Evolutionary conservation across 1,284 basidiomycete genomes (phyloP).

Genomic region (Ceratobasidium sp.): DNA sequence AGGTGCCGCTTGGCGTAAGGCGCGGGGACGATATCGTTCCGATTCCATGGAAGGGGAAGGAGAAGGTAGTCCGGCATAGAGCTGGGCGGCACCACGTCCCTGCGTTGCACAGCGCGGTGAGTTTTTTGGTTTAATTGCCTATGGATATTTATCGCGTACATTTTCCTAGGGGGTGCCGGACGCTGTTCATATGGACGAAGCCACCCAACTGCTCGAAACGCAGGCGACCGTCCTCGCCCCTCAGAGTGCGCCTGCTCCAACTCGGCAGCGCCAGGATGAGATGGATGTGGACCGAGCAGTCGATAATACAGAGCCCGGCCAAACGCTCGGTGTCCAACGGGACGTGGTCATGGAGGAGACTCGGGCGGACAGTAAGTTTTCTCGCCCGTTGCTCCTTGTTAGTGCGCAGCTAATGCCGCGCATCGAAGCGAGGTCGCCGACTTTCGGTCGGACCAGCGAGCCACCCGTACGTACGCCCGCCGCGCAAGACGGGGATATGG

Average conservation of each 20-base stretch:
- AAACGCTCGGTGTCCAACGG: background rate
- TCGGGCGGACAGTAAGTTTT: background rate
- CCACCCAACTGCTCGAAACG: conserved; percentile 24
- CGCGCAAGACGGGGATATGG: background rate
- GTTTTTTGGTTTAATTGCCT: background rate
- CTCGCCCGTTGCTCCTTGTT: too few relatives aligned
- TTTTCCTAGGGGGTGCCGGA: background rate
- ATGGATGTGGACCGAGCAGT: conserved; percentile 15
- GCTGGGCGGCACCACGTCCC: conserved; percentile 33
- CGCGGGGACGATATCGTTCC: conserved; percentile 32
- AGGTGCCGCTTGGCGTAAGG: conserved; percentile 40
- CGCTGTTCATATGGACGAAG: background rate
- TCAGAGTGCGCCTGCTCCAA: background rate
- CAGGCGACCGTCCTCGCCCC: conserved; percentile 29
- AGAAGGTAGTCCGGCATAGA: conserved; percentile 11
- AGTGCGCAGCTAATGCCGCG: too few relatives aligned
- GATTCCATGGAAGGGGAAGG: conserved; percentile 28
- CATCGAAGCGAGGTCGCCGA: too few relatives aligned
- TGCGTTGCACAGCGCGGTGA: conserved; percentile 19
- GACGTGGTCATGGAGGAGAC: conserved; percentile 12
- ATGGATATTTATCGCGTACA: background rate
- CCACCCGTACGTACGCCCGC: too few relatives aligned
- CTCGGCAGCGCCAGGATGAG: conserved; percentile 5
- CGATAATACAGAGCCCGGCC: background rate
- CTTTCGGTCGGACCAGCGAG: too few relatives aligned